Base-by-base conservation (phyloP, 176 grass and related monocot genomes). In the Phoenix roebelenii region DNA sequence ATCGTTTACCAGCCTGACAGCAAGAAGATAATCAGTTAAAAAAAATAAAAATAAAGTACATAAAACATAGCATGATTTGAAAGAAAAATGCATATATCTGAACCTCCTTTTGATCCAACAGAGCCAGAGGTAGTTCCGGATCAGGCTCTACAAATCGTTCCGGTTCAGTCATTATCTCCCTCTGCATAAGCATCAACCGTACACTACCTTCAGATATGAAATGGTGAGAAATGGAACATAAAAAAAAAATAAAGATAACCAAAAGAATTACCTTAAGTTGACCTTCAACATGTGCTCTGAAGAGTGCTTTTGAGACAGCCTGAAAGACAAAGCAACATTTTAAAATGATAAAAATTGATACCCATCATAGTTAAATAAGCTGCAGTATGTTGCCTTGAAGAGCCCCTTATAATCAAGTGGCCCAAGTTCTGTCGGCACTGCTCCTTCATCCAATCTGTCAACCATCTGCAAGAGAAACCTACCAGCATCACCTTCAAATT, bases 51-150 rank as follows among this genome's bases (percentile, higher is more conserved):
- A 60, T 58, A 66, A 57, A 61, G 57, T 32, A 67, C 23, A 59
- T 54, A 30, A 15, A 12, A 44, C 35, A 12, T 0, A 44, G 10
- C 35, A 12, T 44, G 9, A 23, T 29, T 53, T 16, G 14, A 18
- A 56, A 51, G 23, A 39, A 29, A 29, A 54, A 22, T 44, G 26
- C 23, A n/a, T 18, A 17, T 58, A 24, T 51, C 32, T 74, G 50
- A 77, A 96, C 91, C 91, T 96, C 91, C 25, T 90, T 96, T 87
- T 96, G 86, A 90, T 96, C 91, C 71, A 96, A 83, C 77, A 96
- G 86, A 84, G 83, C 86, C 68, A 96, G 70, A 73, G 91, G 91
- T 35, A 96, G 78, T 79, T 96, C 91, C 51, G 91, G 86, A 77
- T 96, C 91, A 66, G 86, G 91, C 60, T 96, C 91, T 69, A 90